Percentiles rank a stretch among this genome's conserved stretches.
Evolutionary conservation across 2,329 filamentous ascomycete genomes (phyloP).

Genomic region (Paracoccidioides brasiliensis): DNA sequence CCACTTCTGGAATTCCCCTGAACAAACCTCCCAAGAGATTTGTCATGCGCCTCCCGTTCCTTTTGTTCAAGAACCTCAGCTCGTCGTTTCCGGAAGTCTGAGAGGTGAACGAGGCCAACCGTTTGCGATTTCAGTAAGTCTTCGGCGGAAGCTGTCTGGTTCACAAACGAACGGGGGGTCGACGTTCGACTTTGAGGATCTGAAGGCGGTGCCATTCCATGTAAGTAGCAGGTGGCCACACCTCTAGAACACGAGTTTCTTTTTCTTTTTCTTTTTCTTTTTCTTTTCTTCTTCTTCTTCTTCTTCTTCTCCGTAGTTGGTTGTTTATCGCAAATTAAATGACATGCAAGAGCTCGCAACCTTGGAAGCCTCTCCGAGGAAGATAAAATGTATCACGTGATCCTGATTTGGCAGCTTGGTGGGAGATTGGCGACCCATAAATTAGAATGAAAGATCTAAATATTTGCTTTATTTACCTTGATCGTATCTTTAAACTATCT

Average conservation of each 20-base stretch:
- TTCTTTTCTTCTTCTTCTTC: not conserved
- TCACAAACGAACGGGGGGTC: slow-evolving; percentile 49
- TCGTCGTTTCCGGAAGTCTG: slow-evolving; percentile 90
- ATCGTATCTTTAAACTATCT: not conserved
- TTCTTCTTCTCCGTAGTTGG: not conserved
- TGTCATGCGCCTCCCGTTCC: slow-evolving; percentile 64
- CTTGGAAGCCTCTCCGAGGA: no score
- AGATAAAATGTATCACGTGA: not conserved
- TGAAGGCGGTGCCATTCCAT: slow-evolving; percentile 13
- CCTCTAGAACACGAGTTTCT: not conserved
- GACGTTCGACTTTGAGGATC: slow-evolving; percentile 30
- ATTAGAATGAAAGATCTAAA: no score
- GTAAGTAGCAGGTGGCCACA: not conserved
- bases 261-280: no score
- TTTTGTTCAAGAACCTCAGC: slow-evolving; percentile 88
- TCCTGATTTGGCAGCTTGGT: not conserved
- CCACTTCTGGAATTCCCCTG: slow-evolving; percentile 36
- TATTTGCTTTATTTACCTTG: not conserved
- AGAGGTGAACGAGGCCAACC: slow-evolving; percentile 79
- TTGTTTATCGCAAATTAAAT: not conserved
- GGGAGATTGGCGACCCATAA: no score
- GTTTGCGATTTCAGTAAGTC: slow-evolving; percentile 74
- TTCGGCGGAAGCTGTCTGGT: slow-evolving; percentile 63
- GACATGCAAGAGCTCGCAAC: not conserved
- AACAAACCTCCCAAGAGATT: slow-evolving; percentile 34